Evolutionary conservation across 768 basidiomycete species (phyloP).

Genomic region (Suillus tomentosus): DNA sequence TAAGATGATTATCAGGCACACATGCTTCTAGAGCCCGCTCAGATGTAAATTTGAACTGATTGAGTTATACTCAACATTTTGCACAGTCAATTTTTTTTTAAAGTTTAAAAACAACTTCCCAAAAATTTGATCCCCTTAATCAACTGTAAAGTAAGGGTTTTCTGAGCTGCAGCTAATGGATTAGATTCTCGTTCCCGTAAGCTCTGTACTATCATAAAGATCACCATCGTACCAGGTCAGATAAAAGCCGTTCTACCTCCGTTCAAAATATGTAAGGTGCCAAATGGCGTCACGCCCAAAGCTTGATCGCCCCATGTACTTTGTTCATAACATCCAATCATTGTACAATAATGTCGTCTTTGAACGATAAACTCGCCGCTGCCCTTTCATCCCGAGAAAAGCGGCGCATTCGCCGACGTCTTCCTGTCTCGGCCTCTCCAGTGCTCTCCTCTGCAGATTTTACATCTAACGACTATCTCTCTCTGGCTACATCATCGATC

Average conservation of each 20-base stretch:
- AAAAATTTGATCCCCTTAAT: not conserved
- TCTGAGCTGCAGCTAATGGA: not conserved
- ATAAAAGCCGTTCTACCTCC: not conserved
- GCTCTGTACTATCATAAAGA: not conserved
- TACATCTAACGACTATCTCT: constrained; percentile 93
- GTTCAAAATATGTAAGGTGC: not conserved
- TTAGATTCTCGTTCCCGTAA: not conserved
- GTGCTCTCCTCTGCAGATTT: constrained; percentile 55
- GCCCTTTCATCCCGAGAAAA: constrained; percentile 66
- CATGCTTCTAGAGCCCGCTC: not conserved
- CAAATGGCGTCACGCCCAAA: not conserved
- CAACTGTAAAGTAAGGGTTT: no score
- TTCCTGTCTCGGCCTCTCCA: constrained; percentile 49
- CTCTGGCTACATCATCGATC: constrained; percentile 59
- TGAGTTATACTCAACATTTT: not conserved
- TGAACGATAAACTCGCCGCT: constrained; percentile 44
- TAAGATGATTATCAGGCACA: not conserved
- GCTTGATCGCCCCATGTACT: not conserved
- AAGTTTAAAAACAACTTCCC: not conserved
- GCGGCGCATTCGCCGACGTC: constrained; percentile 67
- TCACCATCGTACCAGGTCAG: not conserved
- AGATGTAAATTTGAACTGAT: not conserved
- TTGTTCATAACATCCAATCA: not conserved
- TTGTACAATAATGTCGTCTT: constrained; percentile 26
- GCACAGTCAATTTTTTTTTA: not conserved